phyloP scores from a whole-genome alignment of 164 flowering plant species.

The Stephania cephalantha region DNA sequence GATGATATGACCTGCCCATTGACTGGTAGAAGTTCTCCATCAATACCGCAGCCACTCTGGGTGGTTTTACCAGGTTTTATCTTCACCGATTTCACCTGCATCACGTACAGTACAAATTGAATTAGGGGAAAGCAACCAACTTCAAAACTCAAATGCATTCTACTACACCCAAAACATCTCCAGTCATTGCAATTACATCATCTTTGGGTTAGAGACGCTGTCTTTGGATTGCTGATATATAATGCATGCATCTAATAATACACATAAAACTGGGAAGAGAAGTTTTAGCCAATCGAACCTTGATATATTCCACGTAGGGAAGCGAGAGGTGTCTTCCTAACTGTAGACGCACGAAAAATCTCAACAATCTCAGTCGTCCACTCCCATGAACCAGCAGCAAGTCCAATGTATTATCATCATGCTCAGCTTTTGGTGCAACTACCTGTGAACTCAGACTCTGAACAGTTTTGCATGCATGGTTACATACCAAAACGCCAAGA shows the following conservation, averaged over 20 bases:
- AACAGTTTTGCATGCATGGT: conserved; percentile 95
- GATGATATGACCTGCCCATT: conserved; percentile 74
- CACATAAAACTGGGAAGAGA: neutral
- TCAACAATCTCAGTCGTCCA: conserved; percentile 67
- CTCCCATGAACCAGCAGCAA: conserved; percentile 83
- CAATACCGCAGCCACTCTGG: conserved; percentile 82
- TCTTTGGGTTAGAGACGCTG: neutral
- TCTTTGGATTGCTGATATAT: neutral
- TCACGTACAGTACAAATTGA: conserved; percentile 4
- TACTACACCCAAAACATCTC: neutral
- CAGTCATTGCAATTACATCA: neutral
- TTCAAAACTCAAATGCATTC: neutral
- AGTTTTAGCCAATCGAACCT: conserved; percentile 43
- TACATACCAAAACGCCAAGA: conserved; percentile 88
- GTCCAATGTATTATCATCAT: conserved; percentile 80
- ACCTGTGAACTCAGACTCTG: conserved; percentile 91
- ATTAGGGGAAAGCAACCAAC: neutral
- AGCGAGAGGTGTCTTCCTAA: conserved; percentile 81
- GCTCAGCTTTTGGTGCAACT: conserved; percentile 94
- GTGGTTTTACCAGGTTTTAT: conserved; percentile 67
- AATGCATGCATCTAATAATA: neutral
- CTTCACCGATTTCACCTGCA: conserved; percentile 92
- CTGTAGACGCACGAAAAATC: conserved; percentile 78
- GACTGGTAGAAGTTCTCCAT: conserved; percentile 79
- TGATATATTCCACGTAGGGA: conserved; percentile 88